Base-by-base conservation (phyloP, 2,329 filamentous ascomycete genomes). In the Aspergillus latus region DNA sequence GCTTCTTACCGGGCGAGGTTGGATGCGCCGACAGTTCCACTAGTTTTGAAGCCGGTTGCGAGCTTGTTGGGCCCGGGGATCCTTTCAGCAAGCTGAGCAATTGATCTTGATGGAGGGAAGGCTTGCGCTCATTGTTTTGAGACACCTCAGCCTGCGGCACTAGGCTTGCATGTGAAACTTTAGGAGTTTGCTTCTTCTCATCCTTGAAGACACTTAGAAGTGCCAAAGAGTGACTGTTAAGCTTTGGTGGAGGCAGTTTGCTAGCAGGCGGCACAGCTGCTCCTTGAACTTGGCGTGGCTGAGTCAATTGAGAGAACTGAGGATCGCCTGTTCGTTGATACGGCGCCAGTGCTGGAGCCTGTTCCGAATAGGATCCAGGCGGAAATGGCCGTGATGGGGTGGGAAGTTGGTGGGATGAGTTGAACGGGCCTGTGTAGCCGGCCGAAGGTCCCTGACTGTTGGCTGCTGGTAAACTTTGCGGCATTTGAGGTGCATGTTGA, bases 201-300 rank as follows among this genome's bases (percentile, higher is more conserved):
- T 67, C 66, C 61, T 80, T 86, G 73, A 88, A 86, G 1, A 81
- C 77, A 62, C 81, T 83, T 48, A 88, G 71, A 34, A 87, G 68
- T n/a, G 78, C 77, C 56, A 82, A 74, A 1, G 82, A 78, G 66
- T 87, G 84, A 10, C 78, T 78, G 36, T 76, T 85, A 30, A 87
- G 76, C 59, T 80, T 82, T 5, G 83, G 83, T 39, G 80, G 76
- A 13, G 84, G 84, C 26, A 87, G 66, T 50, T 82, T 82, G 66
- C 62, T 84, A 69, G 84, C 82, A 34, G 81, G 77, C 1, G 84
- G 84, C 30, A 81, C 77, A 34, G 72, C 69, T 40, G 78, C 75
- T n/a, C 74, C 74, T 54, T 75, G 74, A 49, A 71, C 51, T 42
- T 70, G 68, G 43, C 68, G 60, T 34, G 62, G 59, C 30, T 70